Base-by-base conservation (phyloP, 306 rosid species). In the Lathyrus aphaca region DNA sequence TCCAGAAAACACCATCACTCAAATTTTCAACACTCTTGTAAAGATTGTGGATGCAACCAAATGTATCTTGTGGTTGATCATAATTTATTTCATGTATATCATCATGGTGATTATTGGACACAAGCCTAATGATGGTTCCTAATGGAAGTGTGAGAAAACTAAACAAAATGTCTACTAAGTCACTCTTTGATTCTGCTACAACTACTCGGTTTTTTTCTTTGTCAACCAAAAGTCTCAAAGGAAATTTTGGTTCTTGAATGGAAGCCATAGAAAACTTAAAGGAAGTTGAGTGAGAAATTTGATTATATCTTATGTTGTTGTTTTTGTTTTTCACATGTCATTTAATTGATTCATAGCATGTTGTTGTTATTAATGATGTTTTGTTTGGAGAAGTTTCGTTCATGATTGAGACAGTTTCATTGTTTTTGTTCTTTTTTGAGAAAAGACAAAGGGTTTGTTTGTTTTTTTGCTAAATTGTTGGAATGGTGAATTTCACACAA, bases 81-180 rank as follows among this genome's bases (percentile, higher is more conserved):
- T 23, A 23, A 23, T 15, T 9, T 3, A 11, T 39, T 56, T 46
- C 63, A 56, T 56, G 19, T 27, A 56, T 27, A 6, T 58, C 3
- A 13, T 40, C 15, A 3, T 5, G 69, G 10, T 68, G 38, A 4
- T 76, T 68, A 4, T 74, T 69, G 8, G 45, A 54, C 4, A 74
- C 37, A 16, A 68, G 43, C 10, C 73, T 53, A 21, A 45, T 45
- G 49, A 79, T 69, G 10, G 80, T 79, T 55, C 77, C 80, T 39
- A 74, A 14, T 35, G 73, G 83, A 79, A 74, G 80, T 35, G 77
- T 68, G 14, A 79, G 73, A 68, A 79, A 79, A 19, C 73, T 63
- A 9, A 74, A 79, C 27, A 79, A 73, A 55, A 58, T 69, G 29
- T 79, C 80, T 37, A 74, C 42, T 1, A 79, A 63, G 11, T 79